Evolutionary conservation across 108 stramenopile genomes (phyloP), one percentile per base, ranked within the genome.

Genomic region (Cylindrotheca fusiformis): DNA sequence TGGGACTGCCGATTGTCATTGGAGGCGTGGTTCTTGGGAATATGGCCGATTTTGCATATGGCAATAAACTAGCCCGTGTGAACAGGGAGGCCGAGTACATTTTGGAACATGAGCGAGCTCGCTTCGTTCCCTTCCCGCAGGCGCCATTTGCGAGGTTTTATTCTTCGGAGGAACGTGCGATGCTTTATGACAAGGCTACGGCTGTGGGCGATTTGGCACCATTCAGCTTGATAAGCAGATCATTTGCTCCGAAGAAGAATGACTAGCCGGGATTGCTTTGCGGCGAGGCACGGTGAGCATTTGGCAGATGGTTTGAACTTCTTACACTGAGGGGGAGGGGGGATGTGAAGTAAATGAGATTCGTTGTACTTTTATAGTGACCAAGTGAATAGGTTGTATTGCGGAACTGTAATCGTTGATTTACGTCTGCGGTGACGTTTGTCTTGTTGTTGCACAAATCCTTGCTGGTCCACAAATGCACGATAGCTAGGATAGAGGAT

Each of bases 31-130:
- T 75, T 19, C 50, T 84, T 10, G 79, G 82, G 6, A 84, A 84
- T 50, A 58, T 84, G 12, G 72, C 73, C 28, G 82, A 84, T 47
- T 33, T 84, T 68, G 82, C 82, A 3, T 84, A 84, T 52, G 82
- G 82, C 8, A 80, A 84, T 62, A 84, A 84, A 32, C 23, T 84
- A 31, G 56, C 56, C 46, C 63, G 82, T 26, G 76, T 84, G 5
- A 53, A 50, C 52, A 80, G 71, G 63, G 82, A 84, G 49, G 82
- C 79, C 27, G 79, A 77, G 32, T 67, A 80, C 48, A 80, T 84
- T 33, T 47, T 84, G 54, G 76, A 74, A 46, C 23, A 84, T 48
- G 82, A 84, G 50, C 51, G 76, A 27, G 70, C 56, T n/a, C 62
- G 82, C 3, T 71, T 84, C 20, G 82, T 80, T 3, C 82, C 82